Evolutionary conservation across 2,329 filamentous ascomycete species (phyloP).

Genomic region (Cercospora nicotianae): DNA sequence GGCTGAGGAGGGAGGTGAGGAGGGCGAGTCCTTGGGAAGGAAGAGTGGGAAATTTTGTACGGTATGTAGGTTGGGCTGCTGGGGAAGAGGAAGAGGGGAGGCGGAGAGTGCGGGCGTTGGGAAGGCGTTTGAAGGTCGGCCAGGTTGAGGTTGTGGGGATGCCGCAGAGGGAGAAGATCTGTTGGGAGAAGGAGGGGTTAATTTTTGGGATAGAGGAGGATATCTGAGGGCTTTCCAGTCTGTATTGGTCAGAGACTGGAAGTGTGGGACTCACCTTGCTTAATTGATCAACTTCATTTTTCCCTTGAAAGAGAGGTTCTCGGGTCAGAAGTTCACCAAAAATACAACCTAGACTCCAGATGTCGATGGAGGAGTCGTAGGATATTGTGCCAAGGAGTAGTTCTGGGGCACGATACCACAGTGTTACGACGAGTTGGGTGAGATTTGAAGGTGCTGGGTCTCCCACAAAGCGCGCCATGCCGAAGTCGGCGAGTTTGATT

Average conservation of each 20-base stretch:
- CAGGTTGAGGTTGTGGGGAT: conserved; percentile 79
- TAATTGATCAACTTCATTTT: conserved; percentile 89
- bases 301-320: conserved; percentile 79
- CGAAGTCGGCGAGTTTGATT: conserved; percentile 96
- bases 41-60: conserved; percentile 77
- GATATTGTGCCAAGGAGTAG: conserved; percentile 75
- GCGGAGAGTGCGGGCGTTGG: conserved; percentile 78
- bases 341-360: conserved; percentile 96
- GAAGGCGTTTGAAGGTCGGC: conserved; percentile 83
- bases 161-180: conserved; percentile 86
- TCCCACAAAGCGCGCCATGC: conserved; percentile 89
- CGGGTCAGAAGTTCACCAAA: conserved; percentile 87
- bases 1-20: conserved; percentile 66
- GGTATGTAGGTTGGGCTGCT: conserved; percentile 46
- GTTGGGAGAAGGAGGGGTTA: no score
- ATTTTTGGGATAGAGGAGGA: conserved; percentile 19
- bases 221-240: conserved; percentile 35
- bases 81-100: conserved; percentile 45
- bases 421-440: conserved; percentile 89
- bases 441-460: conserved; percentile 72
- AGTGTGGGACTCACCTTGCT: conserved; percentile 54
- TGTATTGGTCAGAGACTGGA: conserved; percentile 22
- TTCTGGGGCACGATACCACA: conserved; percentile 95
- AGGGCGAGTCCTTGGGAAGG: conserved; percentile 72
- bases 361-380: conserved; percentile 78